phyloP scores from a whole-genome alignment of 345 rosid genomes.

The Brassica rapa region DNA sequence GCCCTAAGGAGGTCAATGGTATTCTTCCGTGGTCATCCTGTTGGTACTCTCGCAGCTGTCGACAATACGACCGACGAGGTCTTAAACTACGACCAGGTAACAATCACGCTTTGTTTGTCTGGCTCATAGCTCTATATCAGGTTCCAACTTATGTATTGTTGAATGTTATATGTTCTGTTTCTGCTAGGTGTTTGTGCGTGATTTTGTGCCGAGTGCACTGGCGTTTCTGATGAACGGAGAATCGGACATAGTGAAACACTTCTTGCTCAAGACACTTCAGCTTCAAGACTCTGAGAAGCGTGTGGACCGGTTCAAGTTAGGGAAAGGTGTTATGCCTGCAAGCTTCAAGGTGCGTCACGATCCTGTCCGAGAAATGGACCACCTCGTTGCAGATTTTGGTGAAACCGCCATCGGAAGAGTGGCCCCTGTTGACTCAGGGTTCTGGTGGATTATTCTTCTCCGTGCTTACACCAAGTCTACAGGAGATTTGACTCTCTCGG shows the following conservation, averaged over 20 bases:
- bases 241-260: not conserved
- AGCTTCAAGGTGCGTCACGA: slow-evolving; percentile 90
- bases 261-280: slow-evolving; percentile 1
- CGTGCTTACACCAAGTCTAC: slow-evolving; percentile 1
- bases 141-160: no score
- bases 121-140: not conserved
- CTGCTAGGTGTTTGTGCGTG: not conserved
- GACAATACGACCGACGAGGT: slow-evolving; percentile 80
- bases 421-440: not conserved
- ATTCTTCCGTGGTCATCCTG: not conserved
- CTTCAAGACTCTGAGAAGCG: slow-evolving; percentile 48
- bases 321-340: slow-evolving; percentile 92
- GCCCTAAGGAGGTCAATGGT: not conserved
- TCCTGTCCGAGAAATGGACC: slow-evolving; percentile 61
- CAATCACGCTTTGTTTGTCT: not conserved
- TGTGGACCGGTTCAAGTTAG: slow-evolving; percentile 76
- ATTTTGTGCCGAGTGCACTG: not conserved
- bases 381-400: slow-evolving; percentile 42
- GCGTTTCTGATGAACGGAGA: not conserved
- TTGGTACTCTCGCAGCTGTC: slow-evolving; percentile 3
- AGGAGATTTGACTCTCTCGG: not conserved
- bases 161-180: not conserved
- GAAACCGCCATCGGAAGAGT: not conserved
- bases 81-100: slow-evolving; percentile 95
- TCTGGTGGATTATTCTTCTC: not conserved